Evolutionary conservation across 768 basidiomycete genomes (phyloP).

Genomic region (Pleurotus salmoneostramineus): DNA sequence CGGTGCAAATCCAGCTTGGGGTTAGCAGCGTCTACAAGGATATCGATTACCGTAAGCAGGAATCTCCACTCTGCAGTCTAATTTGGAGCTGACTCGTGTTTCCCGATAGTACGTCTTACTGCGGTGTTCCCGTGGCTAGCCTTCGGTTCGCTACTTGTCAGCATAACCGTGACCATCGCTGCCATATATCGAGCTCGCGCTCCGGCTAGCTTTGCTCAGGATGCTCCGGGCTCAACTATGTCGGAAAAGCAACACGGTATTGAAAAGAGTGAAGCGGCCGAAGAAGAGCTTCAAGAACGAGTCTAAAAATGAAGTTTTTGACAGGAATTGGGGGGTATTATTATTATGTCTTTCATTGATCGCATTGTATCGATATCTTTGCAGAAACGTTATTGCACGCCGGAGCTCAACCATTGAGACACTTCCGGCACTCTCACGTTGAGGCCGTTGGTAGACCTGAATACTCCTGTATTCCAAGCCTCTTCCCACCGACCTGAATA

Average conservation of each 20-base stretch:
- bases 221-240: neutral
- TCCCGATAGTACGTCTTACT: neutral
- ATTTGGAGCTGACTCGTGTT: neutral
- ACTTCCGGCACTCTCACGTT: no score
- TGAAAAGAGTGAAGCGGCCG: neutral
- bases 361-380: neutral
- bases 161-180: neutral
- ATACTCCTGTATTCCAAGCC: no score
- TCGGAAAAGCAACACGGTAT: neutral
- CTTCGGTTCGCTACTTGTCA: neutral
- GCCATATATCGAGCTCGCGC: neutral
- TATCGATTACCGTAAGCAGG: constrained; percentile 31
- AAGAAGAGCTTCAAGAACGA: neutral
- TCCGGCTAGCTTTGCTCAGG: neutral
- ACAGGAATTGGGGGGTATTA: neutral
- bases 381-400: no score
- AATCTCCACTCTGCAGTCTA: neutral
- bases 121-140: constrained; percentile 3
- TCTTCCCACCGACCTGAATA: no score
- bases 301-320: neutral
- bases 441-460: no score
- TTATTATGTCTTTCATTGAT: neutral
- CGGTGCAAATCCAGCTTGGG: constrained; percentile 24
- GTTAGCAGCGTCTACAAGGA: constrained; percentile 31
- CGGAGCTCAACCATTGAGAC: no score